Evolutionary conservation across 495 filamentous ascomycete genomes (phyloP), one percentile per base, ranked within the genome.

Genomic region (Pseudomonodictys pantanalensis): DNA sequence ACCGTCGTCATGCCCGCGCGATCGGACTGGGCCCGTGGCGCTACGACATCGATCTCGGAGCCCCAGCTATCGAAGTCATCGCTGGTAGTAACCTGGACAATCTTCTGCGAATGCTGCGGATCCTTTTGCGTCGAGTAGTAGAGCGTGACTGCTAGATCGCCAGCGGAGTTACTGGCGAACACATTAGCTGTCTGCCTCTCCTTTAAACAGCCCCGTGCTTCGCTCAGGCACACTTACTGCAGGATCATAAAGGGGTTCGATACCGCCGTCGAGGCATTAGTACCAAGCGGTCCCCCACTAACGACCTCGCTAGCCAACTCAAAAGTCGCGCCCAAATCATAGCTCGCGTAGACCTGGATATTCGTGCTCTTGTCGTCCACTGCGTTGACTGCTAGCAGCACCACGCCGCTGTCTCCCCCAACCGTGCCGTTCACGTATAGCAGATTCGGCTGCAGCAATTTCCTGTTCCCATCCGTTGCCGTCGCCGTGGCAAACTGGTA

Each of bases 111-210:
- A 1, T 71, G 42, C 23, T 51, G 72, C 7, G 76, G 67, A 64
- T 88, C 84, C 26, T 85, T 76, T 64, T 88, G 85, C 64, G 88
- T 86, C 1, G 84, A 81, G 70, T 88, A 89, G 70, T 83, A 89
- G 69, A 71, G 71, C 15, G 86, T 75, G 18, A 88, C 66, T 56
- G 82, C 74, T n/a, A 35, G 9, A 12, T 43, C 48, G 29, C 58
- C 54, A 25, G 20, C 11, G 12, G 1, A 15, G 12, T n/a, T n/a
- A n/a, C n/a, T n/a, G n/a, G n/a, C n/a, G n/a, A n/a, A n/a, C n/a
- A n/a, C n/a, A 29, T 54, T 24, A 52, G 41, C 48, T 38, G 28
- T n/a, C 11, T 28, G 15, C 15, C n/a, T 5, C n/a, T 26, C 24
- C 8, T 15, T 15, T 28, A 7, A n/a, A 35, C 22, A 26, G 24